A percentile compares a stretch with the other conserved stretches of the same genome.
Conservation (phyloP, 2,329 filamentous ascomycete species). For the Verticillium tricorpus region DNA sequence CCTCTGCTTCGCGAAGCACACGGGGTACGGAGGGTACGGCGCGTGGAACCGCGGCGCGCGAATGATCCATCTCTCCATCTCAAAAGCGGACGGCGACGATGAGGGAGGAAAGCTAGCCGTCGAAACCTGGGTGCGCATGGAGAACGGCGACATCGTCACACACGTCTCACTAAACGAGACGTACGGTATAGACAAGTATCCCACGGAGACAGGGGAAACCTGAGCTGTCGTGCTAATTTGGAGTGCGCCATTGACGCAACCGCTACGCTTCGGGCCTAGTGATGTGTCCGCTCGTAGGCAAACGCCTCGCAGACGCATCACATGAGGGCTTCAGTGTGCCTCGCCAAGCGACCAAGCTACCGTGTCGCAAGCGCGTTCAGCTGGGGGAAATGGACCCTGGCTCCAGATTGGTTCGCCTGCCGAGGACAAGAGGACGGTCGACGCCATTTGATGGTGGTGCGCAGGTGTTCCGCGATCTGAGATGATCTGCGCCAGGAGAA, state of each 20-base stretch:
- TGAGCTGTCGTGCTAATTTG: neutral
- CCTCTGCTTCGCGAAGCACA: conserved; percentile 59
- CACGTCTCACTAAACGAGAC: conserved; percentile 53
- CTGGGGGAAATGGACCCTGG: neutral
- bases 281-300: neutral
- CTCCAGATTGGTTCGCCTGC: neutral
- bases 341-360: neutral
- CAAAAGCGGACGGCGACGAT: conserved; percentile 21
- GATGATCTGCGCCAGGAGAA: neutral
- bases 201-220: conserved; percentile 12
- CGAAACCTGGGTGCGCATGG: conserved; percentile 59
- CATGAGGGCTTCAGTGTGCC: neutral
- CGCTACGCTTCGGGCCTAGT: neutral
- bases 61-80: conserved; percentile 13
- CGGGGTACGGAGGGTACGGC: conserved; percentile 68
- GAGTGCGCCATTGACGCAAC: neutral
- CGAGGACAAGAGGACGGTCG: neutral
- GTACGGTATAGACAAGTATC: conserved; percentile 53
- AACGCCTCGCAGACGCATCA: neutral
- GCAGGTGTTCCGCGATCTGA: neutral
- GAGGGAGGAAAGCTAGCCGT: conserved; percentile 31
- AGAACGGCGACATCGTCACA: conserved; percentile 47
- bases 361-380: neutral
- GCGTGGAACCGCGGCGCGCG: conserved; percentile 57
- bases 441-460: neutral